Evolutionary conservation across 306 rosid species (phyloP), one percentile per base, ranked within the genome.

Genomic region (Malus fusca): DNA sequence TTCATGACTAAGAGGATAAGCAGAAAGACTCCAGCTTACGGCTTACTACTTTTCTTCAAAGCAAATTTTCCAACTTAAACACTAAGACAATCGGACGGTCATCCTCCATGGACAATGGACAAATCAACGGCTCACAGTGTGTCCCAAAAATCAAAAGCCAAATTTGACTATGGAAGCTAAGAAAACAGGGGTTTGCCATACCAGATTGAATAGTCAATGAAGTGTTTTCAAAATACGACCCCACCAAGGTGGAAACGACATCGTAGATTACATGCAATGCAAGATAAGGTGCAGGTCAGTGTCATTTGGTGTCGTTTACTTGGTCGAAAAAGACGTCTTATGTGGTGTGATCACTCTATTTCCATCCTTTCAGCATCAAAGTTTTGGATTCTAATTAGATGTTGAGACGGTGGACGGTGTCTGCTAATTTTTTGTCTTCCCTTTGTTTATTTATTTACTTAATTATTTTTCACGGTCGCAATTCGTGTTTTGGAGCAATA

Each of bases 241-340:
- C 81, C 59, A 78, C 77, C 62, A 2, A 3, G 0, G 17, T 14
- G 52, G 7, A 71, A 52, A 65, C 82, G 82, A 79, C 78, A 72
- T 64, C 5, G 25, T 40, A 74, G 33, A 67, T 74, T 21, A 63
- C 67, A 25, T 69, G 30, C 4, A 64, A 22, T 23, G 5, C 23
- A 44, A 28, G 30, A 61, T 42, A 23, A 75, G 9, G 25, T 12
- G 21, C 44, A n/a, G 72, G 66, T 68, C 62, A 3, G 25, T 11
- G 12, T 44, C 72, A 75, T 13, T 82, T 58, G 56, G 31, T 51
- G 80, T 77, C 79, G 68, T 77, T 77, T 77, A 73, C 79, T 33
- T 13, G 44, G 68, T 52, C 25, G 72, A 68, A 77, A 68, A 74
- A 22, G 69, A 73, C 82, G 11, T 69, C 55, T 23, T 51, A 3